Percentiles rank a stretch among this genome's conserved stretches.
phyloP scores from a whole-genome alignment of 768 basidiomycete species.

The Calocybe gangraenosa region DNA sequence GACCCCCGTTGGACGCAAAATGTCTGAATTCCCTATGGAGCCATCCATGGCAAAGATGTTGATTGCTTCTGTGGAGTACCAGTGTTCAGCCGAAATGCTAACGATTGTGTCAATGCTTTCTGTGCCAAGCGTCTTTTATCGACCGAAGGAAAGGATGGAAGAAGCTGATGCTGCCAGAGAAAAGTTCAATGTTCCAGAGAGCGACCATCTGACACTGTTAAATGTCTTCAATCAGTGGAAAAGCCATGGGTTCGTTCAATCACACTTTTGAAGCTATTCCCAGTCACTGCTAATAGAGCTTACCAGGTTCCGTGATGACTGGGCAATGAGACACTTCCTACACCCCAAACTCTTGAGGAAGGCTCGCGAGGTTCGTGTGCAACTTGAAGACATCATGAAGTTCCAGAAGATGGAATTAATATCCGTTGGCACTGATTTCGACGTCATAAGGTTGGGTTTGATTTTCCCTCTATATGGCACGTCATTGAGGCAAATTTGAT shows the following conservation, averaged over 20 bases:
- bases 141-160: conserved; percentile 95
- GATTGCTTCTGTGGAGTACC: conserved; percentile 90
- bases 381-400: conserved; percentile 99
- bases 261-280: neutral
- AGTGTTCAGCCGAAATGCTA: conserved; percentile 92
- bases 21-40: conserved; percentile 99
- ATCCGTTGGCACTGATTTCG: conserved; percentile 93
- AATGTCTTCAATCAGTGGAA: conserved; percentile 99
- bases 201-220: conserved; percentile 91
- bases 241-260: conserved; percentile 72
- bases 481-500: neutral
- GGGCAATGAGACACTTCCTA: conserved; percentile 92
- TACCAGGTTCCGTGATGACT: conserved; percentile 86
- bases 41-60: conserved; percentile 99
- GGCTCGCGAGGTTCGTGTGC: conserved; percentile 89
- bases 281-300: conserved; percentile 1
- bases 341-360: conserved; percentile 96
- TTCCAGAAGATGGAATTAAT: conserved; percentile 95
- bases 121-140: conserved; percentile 95
- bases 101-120: conserved; percentile 99
- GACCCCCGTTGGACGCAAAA: conserved; percentile 87
- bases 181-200: conserved; percentile 98
- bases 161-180: conserved; percentile 97
- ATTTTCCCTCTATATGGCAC: too few relatives aligned
- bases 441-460: conserved; percentile 58